phyloP scores from a whole-genome alignment of 352 stramenopile genomes.

The Globisporangium middletonii region DNA sequence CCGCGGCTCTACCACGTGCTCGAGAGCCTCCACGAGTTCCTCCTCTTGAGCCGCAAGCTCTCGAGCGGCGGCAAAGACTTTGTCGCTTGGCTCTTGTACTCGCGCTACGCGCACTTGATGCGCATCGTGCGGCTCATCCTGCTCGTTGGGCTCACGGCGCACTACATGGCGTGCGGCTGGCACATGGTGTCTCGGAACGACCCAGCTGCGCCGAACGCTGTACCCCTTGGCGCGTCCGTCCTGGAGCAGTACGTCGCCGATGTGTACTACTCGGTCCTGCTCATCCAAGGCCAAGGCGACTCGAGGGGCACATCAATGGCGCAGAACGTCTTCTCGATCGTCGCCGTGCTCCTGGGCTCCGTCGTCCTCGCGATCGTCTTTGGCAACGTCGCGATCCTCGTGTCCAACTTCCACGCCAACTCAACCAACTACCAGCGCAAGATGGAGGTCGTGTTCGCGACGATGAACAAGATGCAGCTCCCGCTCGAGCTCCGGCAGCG shows the following conservation, averaged over 20 bases:
- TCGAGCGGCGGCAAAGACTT: neutral
- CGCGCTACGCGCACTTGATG: slow-evolving; percentile 10
- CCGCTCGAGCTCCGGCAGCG: slow-evolving; percentile 39
- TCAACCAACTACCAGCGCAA: slow-evolving; percentile 55
- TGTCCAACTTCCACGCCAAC: slow-evolving; percentile 58
- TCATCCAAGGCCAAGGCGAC: slow-evolving; percentile 56
- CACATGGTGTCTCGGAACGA: neutral
- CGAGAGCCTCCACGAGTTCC: neutral
- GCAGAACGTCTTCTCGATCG: slow-evolving; percentile 37
- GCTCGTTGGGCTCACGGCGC: slow-evolving; percentile 5
- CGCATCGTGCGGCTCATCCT: slow-evolving; percentile 7
- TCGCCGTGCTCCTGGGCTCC: slow-evolving; percentile 38
- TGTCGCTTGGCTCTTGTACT: slow-evolving; percentile 9
- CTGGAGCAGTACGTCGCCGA: slow-evolving; percentile 22
- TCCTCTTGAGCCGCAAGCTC: slow-evolving; percentile 1
- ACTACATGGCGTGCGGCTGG: slow-evolving; percentile 12
- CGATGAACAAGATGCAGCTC: slow-evolving; percentile 48
- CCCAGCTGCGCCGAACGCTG: neutral
- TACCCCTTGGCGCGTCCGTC: neutral
- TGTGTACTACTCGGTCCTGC: slow-evolving; percentile 40
- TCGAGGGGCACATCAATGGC: slow-evolving; percentile 8
- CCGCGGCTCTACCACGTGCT: slow-evolving; percentile 4
- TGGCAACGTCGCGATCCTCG: slow-evolving; percentile 49
- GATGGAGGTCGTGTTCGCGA: slow-evolving; percentile 50
- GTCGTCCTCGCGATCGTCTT: slow-evolving; percentile 56